Conservation (phyloP, 2,329 filamentous ascomycete genomes). For the Aspergillus quadrilineatus region DNA sequence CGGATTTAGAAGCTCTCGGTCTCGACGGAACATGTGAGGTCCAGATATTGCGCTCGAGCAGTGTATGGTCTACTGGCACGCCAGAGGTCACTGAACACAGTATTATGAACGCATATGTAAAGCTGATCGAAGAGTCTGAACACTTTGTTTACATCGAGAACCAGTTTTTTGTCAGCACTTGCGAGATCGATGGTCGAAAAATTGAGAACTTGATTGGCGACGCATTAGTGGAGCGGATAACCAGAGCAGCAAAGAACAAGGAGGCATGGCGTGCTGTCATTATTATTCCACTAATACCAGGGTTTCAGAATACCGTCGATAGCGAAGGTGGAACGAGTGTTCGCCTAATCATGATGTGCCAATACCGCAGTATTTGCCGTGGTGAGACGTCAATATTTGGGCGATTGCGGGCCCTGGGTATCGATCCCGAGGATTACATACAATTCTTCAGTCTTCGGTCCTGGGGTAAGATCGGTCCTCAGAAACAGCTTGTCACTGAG, state of each 20-base stretch:
- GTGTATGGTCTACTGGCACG: constrained; percentile 87
- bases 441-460: constrained; percentile 89
- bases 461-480: constrained; percentile 86
- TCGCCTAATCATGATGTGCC: constrained; percentile 92
- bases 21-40: constrained; percentile 94
- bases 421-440: constrained; percentile 93
- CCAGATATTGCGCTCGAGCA: constrained; percentile 88
- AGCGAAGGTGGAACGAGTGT: constrained; percentile 92
- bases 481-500: constrained; percentile 83
- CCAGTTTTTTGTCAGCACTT: constrained; percentile 96
- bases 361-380: constrained; percentile 93
- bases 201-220: constrained; percentile 94
- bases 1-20: constrained; percentile 82
- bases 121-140: constrained; percentile 90
- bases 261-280: constrained; percentile 91
- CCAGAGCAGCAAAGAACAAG: constrained; percentile 75
- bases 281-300: constrained; percentile 93
- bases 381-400: constrained; percentile 92
- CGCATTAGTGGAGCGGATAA: constrained; percentile 87
- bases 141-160: constrained; percentile 99
- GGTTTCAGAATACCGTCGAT: constrained; percentile 95
- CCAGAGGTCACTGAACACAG: constrained; percentile 82
- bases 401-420: constrained; percentile 71
- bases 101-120: constrained; percentile 92
- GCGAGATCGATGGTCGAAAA: constrained; percentile 79